A percentile compares a stretch with the other conserved stretches of the same genome.
These are phyloP conservation scores for Clonostachys sp. DNA, from an alignment of 2,329 filamentous ascomycete species.

Conservation along the genomic window DNA sequence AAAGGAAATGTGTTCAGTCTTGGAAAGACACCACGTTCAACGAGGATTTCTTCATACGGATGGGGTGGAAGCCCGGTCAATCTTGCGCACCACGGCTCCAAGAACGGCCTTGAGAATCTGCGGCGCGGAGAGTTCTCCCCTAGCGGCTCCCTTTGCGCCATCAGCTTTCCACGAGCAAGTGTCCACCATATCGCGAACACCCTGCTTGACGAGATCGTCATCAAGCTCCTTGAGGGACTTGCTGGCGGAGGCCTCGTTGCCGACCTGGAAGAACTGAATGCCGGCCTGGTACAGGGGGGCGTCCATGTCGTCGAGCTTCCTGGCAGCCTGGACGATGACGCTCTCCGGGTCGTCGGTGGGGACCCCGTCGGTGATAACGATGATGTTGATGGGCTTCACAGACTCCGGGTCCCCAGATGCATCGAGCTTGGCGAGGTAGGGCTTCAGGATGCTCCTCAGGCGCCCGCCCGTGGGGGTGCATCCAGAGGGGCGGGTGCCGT, in stretches of 20 bases:
- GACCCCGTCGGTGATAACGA: conserved; percentile 86
- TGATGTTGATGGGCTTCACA: conserved; percentile 81
- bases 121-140: conserved; percentile 52
- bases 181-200: conserved; percentile 84
- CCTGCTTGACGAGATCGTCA: conserved; percentile 54
- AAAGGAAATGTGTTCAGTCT: neutral
- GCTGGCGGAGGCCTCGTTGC: conserved; percentile 62
- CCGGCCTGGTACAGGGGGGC: conserved; percentile 81
- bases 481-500: conserved; percentile 56
- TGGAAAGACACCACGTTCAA: neutral
- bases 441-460: conserved; percentile 65
- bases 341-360: conserved; percentile 75
- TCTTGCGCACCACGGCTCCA: conserved; percentile 61
- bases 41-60: conserved; percentile 2
- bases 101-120: conserved; percentile 79
- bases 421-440: conserved; percentile 53
- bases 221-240: conserved; percentile 69
- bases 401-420: conserved; percentile 31
- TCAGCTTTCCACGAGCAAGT: conserved; percentile 69
- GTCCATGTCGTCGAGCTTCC: conserved; percentile 62
- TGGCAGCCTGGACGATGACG: conserved; percentile 62
- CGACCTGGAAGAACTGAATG: conserved; percentile 95
- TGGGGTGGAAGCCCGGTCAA: conserved; percentile 18
- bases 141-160: conserved; percentile 8
- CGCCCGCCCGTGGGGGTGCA: conserved; percentile 72